phyloP scores from a whole-genome alignment of 1,284 basidiomycete species.

The Austroboletus novae-zelandiae region DNA sequence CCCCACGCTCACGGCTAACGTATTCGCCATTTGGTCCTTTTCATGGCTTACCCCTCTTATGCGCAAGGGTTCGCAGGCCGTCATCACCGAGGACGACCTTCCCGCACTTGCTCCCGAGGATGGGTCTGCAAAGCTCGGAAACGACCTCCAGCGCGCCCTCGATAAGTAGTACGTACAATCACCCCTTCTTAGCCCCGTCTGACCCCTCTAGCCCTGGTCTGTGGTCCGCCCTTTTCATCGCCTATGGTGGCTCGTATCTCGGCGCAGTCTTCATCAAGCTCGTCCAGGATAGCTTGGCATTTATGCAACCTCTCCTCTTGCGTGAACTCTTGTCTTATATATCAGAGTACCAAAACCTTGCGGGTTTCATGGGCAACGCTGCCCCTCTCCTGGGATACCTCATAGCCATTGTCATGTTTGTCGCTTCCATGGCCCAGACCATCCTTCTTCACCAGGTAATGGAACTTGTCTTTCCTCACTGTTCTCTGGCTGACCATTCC shows the following conservation, averaged over 20 bases:
- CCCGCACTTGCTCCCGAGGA: conserved; percentile 67
- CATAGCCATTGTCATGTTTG: conserved; percentile 79
- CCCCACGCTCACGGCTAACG: conserved; percentile 79
- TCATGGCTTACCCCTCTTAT: conserved; percentile 79
- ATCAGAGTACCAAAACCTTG: conserved; percentile 64
- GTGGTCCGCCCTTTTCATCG: conserved; percentile 68
- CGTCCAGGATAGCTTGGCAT: conserved; percentile 77
- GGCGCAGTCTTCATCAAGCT: conserved; percentile 71
- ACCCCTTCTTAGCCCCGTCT: background rate
- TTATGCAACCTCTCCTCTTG: conserved; percentile 89
- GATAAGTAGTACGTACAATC: conserved; percentile 51
- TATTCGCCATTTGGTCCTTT: conserved; percentile 78
- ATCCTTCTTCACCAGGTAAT: conserved; percentile 81
- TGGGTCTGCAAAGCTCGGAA: conserved; percentile 70
- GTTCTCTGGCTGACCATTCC: background rate
- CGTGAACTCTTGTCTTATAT: conserved; percentile 82
- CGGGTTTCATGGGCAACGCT: conserved; percentile 21
- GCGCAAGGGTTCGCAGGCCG: conserved; percentile 59
- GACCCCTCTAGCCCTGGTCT: conserved; percentile 41
- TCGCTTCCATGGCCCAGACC: conserved; percentile 74
- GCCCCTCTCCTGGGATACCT: conserved; percentile 64
- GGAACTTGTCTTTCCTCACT: conserved; percentile 4
- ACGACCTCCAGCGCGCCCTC: conserved; percentile 59
- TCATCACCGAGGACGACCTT: conserved; percentile 77
- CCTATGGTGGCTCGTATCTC: conserved; percentile 80